Base-by-base conservation (phyloP, 306 rosid genomes). In the Lotus japonicus region DNA sequence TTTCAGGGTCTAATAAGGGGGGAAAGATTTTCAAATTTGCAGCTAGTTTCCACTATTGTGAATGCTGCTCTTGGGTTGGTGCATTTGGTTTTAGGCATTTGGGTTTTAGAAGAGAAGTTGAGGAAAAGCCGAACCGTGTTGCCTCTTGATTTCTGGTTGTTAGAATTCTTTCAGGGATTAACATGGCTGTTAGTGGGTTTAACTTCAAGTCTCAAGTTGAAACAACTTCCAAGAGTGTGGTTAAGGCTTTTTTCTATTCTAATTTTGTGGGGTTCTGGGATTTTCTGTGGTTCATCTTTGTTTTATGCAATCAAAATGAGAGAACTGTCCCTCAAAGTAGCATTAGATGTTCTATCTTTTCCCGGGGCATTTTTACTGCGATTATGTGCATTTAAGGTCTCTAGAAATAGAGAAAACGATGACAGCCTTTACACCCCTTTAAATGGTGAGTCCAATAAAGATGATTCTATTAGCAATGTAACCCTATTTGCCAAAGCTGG, bases 401-500 rank as follows among this genome's bases (percentile, higher is more conserved):
- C 61, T 39, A 56, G 7, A 17, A 33, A 11, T 58, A 76, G 67
- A 58, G 77, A 73, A 58, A 36, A 50, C 10, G 42, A 43, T 42
- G 85, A 72, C 58, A 89, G 74, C 74, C 88, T 85, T 78, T 92
- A 84, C 78, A 23, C 86, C 2, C 97, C 92, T 39, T 82, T 92
- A 64, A 80, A 74, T 42, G 81, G 84, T 0, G 84, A 84, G 71
- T 77, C 79, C 26, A 45, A 54, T 28, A 79, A 75, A 77, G 65
- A 43, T 16, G 81, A 64, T 69, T 57, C 74, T 62, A 41, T 43
- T 50, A 9, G 43, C 35, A 53, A 51, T 23, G 81, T 80, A 15
- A 86, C 95, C 7, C 83, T 70, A 13, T 86, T 87, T 68, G 76
- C 87, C 53, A 67, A 78, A 70, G 88, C 95, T 52, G 98, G 98